Base-by-base conservation (phyloP, 2,329 filamentous ascomycete genomes). In the Sclerotinia spermophila region DNA sequence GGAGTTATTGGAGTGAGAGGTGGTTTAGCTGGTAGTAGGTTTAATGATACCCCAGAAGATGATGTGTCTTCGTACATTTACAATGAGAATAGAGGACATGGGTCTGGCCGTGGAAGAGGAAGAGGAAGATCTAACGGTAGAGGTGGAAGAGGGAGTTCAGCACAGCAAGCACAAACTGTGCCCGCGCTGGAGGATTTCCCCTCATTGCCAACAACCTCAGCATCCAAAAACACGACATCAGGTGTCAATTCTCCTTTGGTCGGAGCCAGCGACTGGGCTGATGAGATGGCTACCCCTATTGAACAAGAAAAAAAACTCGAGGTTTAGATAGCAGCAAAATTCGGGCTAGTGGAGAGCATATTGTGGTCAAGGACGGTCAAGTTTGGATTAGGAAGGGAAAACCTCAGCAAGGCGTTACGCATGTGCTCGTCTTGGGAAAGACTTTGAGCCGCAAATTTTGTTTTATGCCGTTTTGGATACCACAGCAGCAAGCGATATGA, bases 221-320 rank as follows among this genome's bases (percentile, higher is more conserved):
- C 27, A 21, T 55, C 44, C 48, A 67, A 30, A 21, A 38, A 53
- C 61, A 72, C 51, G 51, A 72, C 35, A 51, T 71, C 40, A 70
- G 71, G 59, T 68, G 68, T 40, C 64, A 73, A 45, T n/a, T 68
- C 42, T 44, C 67, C 33, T 33, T 64, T 35, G 69, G 71, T 30
- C 40, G 70, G 72, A n/a, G 70, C 71, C 17, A 73, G 71, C 15
- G 75, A 77, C 51, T 78, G 76, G 76, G 77, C 77, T 2, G 77
- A 78, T 65, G 77, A 79, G 60, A 78, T 78, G 76, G 75, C 76
- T 56, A 76, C 74, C 2, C 75, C 76, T 10, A 69, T 76, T 27
- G 76, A 77, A 38, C 74, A 76, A 42, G 75, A 76, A 72, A 75
- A 74, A 40, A 45, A 64, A 30, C 3, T 53, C 30, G 35, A 51